Percentiles rank a stretch among this genome's conserved stretches.
phyloP scores from a whole-genome alignment of 176 grass and related monocot species.

The Cenchrus fungigraminus region DNA sequence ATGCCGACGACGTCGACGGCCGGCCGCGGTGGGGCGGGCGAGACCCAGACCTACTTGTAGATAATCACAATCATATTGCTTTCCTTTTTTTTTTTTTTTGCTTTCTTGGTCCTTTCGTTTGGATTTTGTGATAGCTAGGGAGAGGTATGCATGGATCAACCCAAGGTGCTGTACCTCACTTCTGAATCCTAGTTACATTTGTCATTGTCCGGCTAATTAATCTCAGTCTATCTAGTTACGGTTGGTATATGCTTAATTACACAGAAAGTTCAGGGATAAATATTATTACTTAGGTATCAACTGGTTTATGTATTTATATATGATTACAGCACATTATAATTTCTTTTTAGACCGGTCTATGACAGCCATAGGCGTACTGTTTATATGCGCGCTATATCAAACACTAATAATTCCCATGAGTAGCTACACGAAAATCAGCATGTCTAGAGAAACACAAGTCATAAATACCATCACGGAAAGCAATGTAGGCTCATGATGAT shows the following conservation, averaged over 20 bases:
- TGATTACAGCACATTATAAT: neutral
- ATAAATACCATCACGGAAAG: neutral
- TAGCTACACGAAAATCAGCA: no score
- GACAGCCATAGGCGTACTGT: neutral
- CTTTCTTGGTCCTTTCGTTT: neutral
- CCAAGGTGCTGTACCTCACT: neutral
- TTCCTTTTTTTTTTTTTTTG: neutral
- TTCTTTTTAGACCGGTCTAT: neutral
- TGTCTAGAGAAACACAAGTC: neutral
- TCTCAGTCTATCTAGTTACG: neutral
- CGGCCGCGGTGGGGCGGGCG: constrained; percentile 12
- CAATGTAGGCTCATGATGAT: neutral
- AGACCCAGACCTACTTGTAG: constrained; percentile 30
- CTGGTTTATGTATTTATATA: neutral
- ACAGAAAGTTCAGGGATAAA: neutral
- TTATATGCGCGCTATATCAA: neutral
- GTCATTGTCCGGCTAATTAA: neutral
- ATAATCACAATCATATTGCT: neutral
- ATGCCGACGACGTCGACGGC: constrained; percentile 50
- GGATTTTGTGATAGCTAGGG: constrained; percentile 27
- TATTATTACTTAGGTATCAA: neutral
- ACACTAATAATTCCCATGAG: neutral
- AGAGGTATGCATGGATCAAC: constrained; percentile 5
- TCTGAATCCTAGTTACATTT: neutral
- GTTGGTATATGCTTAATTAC: neutral